These are phyloP conservation scores for Larix kaempferi DNA, from an alignment of 75 land plant genomes.

Conservation along the genomic window DNA sequence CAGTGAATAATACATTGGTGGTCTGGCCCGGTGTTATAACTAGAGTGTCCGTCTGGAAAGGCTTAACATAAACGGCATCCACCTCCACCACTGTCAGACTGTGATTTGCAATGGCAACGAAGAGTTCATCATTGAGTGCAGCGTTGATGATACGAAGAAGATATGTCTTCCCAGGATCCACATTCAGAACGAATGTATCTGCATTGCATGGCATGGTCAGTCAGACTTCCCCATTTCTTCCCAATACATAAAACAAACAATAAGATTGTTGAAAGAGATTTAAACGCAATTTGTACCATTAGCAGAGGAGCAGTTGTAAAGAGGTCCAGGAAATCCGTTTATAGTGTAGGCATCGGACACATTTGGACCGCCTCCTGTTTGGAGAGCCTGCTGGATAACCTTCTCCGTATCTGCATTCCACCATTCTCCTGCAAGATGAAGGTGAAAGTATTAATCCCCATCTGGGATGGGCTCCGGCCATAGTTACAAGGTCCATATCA, in stretches of 20 bases:
- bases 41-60: constrained; percentile 26
- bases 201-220: constrained; percentile 17
- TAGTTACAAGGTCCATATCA: not conserved
- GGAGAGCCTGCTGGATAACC: constrained; percentile 1
- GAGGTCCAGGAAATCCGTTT: constrained; percentile 52
- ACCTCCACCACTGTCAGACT: constrained; percentile 45
- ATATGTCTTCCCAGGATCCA: constrained; percentile 45
- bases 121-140: constrained; percentile 63
- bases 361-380: constrained; percentile 33
- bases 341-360: constrained; percentile 32
- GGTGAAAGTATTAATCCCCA: not conserved
- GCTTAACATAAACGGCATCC: constrained; percentile 45
- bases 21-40: constrained; percentile 59
- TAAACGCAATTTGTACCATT: constrained; percentile 6
- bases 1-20: constrained; percentile 35
- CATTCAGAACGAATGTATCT: constrained; percentile 53
- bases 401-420: constrained; percentile 11
- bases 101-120: constrained; percentile 58
- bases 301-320: constrained; percentile 45
- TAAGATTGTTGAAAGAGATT: not conserved
- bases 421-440: constrained; percentile 2
- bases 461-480: not conserved
- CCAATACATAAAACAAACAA: no score
- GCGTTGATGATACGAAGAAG: constrained; percentile 59
- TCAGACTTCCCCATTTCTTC: no score